Evolutionary conservation across 2,329 filamentous ascomycete genomes (phyloP).

Genomic region (Talaromyces islandicus): DNA sequence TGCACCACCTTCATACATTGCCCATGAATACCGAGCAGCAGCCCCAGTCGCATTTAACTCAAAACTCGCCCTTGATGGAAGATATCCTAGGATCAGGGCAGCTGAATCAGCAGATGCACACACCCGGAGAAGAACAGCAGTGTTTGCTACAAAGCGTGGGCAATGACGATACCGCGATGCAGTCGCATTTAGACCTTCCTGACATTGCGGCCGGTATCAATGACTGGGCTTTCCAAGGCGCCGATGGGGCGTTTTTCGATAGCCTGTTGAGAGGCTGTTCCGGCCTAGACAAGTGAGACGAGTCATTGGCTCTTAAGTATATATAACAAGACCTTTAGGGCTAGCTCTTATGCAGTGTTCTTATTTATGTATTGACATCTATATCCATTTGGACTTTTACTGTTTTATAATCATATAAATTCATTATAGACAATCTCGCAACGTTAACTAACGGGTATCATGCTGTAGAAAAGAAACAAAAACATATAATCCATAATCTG

Average conservation of each 20-base stretch:
- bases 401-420: not conserved
- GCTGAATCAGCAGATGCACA: not conserved
- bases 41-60: not conserved
- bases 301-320: not conserved
- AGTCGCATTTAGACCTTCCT: not conserved
- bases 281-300: not conserved
- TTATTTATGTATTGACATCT: not conserved
- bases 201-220: constrained; percentile 8
- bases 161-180: not conserved
- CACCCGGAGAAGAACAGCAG: not conserved
- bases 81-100: not conserved
- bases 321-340: no score
- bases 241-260: constrained; percentile 18
- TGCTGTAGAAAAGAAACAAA: not conserved
- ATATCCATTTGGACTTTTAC: not conserved
- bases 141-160: not conserved
- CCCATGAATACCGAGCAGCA: not conserved
- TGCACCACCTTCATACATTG: no score
- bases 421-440: not conserved
- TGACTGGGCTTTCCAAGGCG: constrained; percentile 18
- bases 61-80: not conserved
- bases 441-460: not conserved
- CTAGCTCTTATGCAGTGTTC: not conserved
- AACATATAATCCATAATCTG: not conserved
- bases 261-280: constrained; percentile 12